Evolutionary conservation across 2,329 filamentous ascomycete genomes (phyloP), one percentile per base, ranked within the genome.

Genomic region (Microcera coccophila): DNA sequence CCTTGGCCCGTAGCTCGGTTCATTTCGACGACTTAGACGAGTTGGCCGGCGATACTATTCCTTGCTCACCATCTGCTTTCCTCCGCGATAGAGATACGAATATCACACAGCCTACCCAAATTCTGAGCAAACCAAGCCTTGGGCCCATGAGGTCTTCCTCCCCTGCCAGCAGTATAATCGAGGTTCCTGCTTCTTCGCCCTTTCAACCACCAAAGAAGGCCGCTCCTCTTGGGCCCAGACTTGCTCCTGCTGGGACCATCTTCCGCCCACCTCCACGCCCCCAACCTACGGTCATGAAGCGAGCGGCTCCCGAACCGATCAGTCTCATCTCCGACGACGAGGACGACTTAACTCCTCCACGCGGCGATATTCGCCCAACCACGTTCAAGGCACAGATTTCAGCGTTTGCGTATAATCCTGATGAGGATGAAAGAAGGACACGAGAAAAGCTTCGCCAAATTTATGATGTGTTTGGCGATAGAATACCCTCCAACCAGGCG

Each of bases 131-230:
- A 3, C 65, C 67, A 1, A 61, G 61, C 3, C 62, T 72, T 22
- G 49, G 50, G 2, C 41, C 58, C 2, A 41, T 58, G 21, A 49
- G 56, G 34, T 66, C 67, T 18, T 71, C 74, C 7, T 75, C 76
- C 0, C 69, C 70, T 8, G 54, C 64, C 19, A 69, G 70, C 36
- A 69, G 70, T 24, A 57, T 71, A 15, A 61, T 96, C 42, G 90
- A 95, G 63, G 90, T 96, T 3, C 83, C 85, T 21, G 87, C 88
- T n/a, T 96, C 90, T 3, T 96, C 91, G 1, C 90, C 90, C 2
- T 75, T 83, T 44, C 76, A 78, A 45, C 59, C 54, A 55, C 60
- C 61, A 62, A 56, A 41, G 12, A 54, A 58, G 38, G 44, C 55
- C 20, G 42, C 59, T 19, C 53, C 53, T 37, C 46, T 70, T 19